These are phyloP conservation scores for Zychaea mexicana DNA, from an alignment of 371 early-diverging fungal genomes.

Conservation along the genomic window DNA sequence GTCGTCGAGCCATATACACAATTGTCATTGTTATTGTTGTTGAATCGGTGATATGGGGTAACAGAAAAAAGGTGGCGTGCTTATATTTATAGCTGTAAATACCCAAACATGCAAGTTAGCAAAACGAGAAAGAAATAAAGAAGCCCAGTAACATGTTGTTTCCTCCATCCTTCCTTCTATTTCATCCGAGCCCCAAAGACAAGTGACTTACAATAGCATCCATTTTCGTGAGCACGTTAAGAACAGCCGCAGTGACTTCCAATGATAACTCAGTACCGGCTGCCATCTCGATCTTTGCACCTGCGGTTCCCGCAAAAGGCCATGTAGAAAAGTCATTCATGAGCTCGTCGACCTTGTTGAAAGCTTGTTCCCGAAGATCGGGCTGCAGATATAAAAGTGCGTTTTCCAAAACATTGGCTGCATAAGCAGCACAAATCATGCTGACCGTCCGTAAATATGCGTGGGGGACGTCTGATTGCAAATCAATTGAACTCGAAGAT, in stretches of 20 bases:
- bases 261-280: conserved; percentile 60
- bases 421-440: conserved; percentile 94
- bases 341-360: conserved; percentile 85
- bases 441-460: conserved; percentile 76
- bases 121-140: not conserved
- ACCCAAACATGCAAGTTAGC: no score
- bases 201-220: conserved; percentile 76
- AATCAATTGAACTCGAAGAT: conserved; percentile 38
- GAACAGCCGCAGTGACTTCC: conserved; percentile 77
- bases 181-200: not conserved
- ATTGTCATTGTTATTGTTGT: no score
- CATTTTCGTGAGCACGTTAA: conserved; percentile 88
- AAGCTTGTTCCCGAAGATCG: conserved; percentile 87
- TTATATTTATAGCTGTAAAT: no score
- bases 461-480: conserved; percentile 47
- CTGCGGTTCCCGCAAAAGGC: conserved; percentile 67
- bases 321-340: conserved; percentile 83
- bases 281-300: conserved; percentile 57
- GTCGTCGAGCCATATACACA: no score
- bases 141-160: no score
- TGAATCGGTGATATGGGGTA: no score
- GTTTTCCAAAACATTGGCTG: conserved; percentile 95
- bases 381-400: conserved; percentile 83
- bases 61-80: no score
- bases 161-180: not conserved